Evolutionary conservation across 2,329 filamentous ascomycete genomes (phyloP).

Genomic region (Ceratocystis eucalypticola): DNA sequence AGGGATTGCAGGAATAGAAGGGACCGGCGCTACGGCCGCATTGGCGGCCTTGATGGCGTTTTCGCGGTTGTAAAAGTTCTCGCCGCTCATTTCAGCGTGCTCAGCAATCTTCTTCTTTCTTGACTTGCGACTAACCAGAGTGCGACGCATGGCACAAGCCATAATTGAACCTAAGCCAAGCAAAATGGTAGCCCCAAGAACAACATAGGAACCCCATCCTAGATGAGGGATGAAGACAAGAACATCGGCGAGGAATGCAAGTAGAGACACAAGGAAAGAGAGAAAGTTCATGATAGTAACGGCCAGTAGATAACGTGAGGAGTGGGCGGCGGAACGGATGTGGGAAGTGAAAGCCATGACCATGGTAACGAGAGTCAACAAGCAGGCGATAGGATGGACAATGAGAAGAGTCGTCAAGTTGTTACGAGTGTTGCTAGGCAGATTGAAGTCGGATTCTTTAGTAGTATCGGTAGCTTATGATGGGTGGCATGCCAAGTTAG

Average conservation of each 20-base stretch:
- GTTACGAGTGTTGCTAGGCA: constrained; percentile 39
- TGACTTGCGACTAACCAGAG: constrained; percentile 82
- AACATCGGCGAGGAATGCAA: constrained; percentile 87
- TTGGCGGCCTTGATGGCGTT: constrained; percentile 38
- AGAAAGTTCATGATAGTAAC: constrained; percentile 78
- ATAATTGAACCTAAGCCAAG: constrained; percentile 71
- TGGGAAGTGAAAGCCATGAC: constrained; percentile 68
- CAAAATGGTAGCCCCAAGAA: constrained; percentile 75
- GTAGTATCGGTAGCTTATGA: constrained; percentile 11
- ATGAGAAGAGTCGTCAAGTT: constrained; percentile 80
- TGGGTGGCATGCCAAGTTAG: constrained; percentile 21
- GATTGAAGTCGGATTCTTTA: constrained; percentile 38
- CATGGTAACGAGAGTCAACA: constrained; percentile 75
- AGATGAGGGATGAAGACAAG: constrained; percentile 88
- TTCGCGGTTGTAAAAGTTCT: constrained; percentile 73
- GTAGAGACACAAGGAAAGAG: constrained; percentile 66
- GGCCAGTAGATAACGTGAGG: constrained; percentile 70
- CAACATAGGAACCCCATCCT: constrained; percentile 87
- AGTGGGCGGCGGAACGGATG: constrained; percentile 77
- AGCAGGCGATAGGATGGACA: constrained; percentile 78
- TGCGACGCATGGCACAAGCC: constrained; percentile 88
- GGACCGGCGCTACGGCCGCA: constrained; percentile 31
- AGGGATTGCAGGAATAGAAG: constrained; percentile 36
- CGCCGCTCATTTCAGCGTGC: constrained; percentile 93
- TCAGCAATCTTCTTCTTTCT: constrained; percentile 80